These are phyloP conservation scores for Dryas integrifolia DNA, from an alignment of 331 rosid genomes.

Conservation along the genomic window DNA sequence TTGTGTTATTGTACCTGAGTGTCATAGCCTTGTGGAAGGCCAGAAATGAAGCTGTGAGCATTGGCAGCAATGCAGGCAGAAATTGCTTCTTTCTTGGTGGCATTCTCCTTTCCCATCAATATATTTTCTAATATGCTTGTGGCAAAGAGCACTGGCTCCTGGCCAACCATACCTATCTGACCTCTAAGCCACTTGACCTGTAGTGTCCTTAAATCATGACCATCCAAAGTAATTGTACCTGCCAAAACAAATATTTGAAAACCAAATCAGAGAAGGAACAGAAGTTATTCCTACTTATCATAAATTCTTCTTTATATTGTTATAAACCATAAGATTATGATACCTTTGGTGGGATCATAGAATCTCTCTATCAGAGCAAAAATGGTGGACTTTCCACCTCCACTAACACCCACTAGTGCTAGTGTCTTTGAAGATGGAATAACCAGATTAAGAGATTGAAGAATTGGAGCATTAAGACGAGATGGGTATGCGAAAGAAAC, in stretches of 20 bases:
- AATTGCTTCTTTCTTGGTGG: slow-evolving; percentile 73
- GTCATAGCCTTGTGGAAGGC: slow-evolving; percentile 72
- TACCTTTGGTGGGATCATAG: slow-evolving; percentile 74
- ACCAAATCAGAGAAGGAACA: slow-evolving; percentile 7
- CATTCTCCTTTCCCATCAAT: slow-evolving; percentile 82
- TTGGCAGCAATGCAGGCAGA: slow-evolving; percentile 79
- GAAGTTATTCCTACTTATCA: not conserved
- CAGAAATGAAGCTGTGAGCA: slow-evolving; percentile 71
- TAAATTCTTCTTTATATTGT: not conserved
- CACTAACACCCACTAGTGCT: slow-evolving; percentile 84
- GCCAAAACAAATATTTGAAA: slow-evolving; percentile 29
- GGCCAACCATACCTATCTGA: slow-evolving; percentile 92
- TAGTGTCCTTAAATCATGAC: slow-evolving; percentile 65
- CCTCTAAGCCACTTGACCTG: slow-evolving; percentile 85
- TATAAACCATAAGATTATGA: not conserved
- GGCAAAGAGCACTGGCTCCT: slow-evolving; percentile 84
- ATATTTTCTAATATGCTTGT: slow-evolving; percentile 75
- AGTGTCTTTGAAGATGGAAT: slow-evolving; percentile 64
- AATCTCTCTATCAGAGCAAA: slow-evolving; percentile 87
- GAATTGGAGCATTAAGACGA: slow-evolving; percentile 59
- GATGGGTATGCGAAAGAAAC: slow-evolving; percentile 72
- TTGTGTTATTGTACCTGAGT: slow-evolving; percentile 52
- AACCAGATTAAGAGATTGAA: slow-evolving; percentile 54
- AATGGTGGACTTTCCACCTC: slow-evolving; percentile 87
- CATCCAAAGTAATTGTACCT: slow-evolving; percentile 74